phyloP scores from a whole-genome alignment of 805 yeast species.

The Pichia manshurica region DNA sequence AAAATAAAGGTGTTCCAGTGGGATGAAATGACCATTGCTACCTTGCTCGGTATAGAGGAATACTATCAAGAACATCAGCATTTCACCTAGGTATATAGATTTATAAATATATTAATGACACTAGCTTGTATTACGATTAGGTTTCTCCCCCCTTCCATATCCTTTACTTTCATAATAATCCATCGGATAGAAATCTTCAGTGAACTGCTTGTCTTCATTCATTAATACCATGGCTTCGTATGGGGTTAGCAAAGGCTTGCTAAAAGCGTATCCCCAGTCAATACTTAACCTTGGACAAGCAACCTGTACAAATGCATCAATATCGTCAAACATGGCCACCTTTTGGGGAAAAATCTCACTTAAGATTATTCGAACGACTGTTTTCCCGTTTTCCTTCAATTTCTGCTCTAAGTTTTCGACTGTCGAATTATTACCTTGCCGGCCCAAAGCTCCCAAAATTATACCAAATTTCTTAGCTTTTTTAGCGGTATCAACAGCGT shows the following conservation, averaged over 20 bases:
- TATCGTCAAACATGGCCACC: conserved; percentile 83
- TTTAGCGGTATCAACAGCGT: conserved; percentile 63
- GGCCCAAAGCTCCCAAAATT: conserved; percentile 86
- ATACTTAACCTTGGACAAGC: conserved; percentile 95
- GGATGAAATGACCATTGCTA: conserved; percentile 56
- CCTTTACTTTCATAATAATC: conserved; percentile 89
- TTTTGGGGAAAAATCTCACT: conserved; percentile 94
- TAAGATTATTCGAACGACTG: conserved; percentile 73
- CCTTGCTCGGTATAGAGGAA: conserved; percentile 64
- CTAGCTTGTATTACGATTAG: conserved; percentile 34
- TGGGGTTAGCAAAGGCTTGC: conserved; percentile 86
- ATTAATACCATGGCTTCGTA: conserved; percentile 93
- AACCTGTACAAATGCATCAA: conserved; percentile 94
- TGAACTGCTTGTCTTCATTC: conserved; percentile 64
- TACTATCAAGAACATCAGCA: conserved; percentile 14
- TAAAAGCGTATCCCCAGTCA: conserved; percentile 98
- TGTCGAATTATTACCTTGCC: conserved; percentile 87
- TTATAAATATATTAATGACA: no score
- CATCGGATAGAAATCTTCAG: conserved; percentile 77
- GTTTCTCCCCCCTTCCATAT: conserved; percentile 80
- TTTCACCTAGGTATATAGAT: background rate
- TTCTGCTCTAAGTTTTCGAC: conserved; percentile 56
- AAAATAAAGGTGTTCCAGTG: conserved; percentile 39
- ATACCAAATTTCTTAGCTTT: conserved; percentile 67
- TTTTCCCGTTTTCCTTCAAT: conserved; percentile 50